Evolutionary conservation across 106 monocot genomes (phyloP).

Genomic region (Dendrobium huoshanense): DNA sequence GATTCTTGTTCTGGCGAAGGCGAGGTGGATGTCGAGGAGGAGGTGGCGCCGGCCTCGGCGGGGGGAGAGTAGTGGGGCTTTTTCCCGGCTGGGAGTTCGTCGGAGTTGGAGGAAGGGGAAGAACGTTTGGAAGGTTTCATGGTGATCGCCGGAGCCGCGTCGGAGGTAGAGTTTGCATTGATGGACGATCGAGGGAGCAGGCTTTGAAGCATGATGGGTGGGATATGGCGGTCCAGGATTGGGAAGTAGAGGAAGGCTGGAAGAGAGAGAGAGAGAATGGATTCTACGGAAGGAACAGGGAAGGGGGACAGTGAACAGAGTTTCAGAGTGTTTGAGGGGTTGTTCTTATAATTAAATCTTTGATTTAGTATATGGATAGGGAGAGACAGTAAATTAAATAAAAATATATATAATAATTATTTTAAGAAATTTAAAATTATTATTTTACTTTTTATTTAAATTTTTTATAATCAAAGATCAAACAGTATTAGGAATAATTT

Average conservation of each 20-base stretch:
- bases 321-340: not conserved
- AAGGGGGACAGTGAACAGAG: not conserved
- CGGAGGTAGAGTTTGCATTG: constrained; percentile 3
- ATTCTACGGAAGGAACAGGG: not conserved
- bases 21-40: not conserved
- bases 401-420: too few species aligned
- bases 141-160: not conserved
- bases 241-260: not conserved
- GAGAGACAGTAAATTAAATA: too few species aligned
- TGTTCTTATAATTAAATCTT: not conserved
- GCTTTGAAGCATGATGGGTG: constrained; percentile 35
- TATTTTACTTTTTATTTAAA: too few species aligned
- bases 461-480: too few species aligned
- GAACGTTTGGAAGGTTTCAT: constrained; percentile 25
- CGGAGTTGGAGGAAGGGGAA: not conserved
- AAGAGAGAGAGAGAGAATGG: not conserved
- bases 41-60: not conserved
- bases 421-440: too few species aligned
- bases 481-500: too few species aligned
- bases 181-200: constrained; percentile 23
- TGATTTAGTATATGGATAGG: too few species aligned
- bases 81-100: not conserved
- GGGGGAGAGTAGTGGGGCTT: not conserved
- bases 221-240: not conserved
- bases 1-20: constrained; percentile 15